Base-by-base conservation (phyloP, 2,329 filamentous ascomycete species). In the Cryphonectria carpinicola region DNA sequence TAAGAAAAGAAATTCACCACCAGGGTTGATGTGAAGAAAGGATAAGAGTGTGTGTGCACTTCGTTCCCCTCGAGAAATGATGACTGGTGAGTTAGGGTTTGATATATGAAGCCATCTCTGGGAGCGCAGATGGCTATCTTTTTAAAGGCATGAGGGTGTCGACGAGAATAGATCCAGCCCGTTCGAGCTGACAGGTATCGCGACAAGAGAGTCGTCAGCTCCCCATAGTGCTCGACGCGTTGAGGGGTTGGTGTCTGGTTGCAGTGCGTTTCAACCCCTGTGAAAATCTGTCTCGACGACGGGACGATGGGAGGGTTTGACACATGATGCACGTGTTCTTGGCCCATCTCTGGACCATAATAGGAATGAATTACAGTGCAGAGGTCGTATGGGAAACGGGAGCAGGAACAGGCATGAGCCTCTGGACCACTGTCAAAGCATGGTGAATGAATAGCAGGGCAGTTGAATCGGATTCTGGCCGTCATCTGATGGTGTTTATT, bases 261-360 rank as follows among this genome's bases (percentile, higher is more conserved):
- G 49, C 7, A 32, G 65, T 22, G 35, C 37, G 66, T 67, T 67
- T 67, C 66, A 67, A 67, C 67, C 61, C 67, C 62, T 60, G 61
- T 19, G 49, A n/a, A 43, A 6, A 56, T 35, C 37, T 46, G 65
- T 70, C 64, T 72, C 70, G 69, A 64, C 68, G 46, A 67, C 70
- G 58, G 65, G 70, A 70, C 70, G 70, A 70, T 54, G 62, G 46
- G n/a, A 62, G 39, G 39, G 39, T 43, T 43, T 58, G 65, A 58
- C 65, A 58, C 65, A 60, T 22, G 37, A 41, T 28, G 25, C n/a
- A 41, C 52, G 41, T n/a, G 17, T 13, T 6, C 14, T 35, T 65
- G 4, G 63, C 8, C 63, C 13, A 43, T n/a, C 13, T 46, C 13
- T 8, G 14, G 39, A 10, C 32, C 17, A 62, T 39, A 35, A 22